Base-by-base conservation (phyloP, 139 green algal genomes). In the Asterochloris sp. region DNA sequence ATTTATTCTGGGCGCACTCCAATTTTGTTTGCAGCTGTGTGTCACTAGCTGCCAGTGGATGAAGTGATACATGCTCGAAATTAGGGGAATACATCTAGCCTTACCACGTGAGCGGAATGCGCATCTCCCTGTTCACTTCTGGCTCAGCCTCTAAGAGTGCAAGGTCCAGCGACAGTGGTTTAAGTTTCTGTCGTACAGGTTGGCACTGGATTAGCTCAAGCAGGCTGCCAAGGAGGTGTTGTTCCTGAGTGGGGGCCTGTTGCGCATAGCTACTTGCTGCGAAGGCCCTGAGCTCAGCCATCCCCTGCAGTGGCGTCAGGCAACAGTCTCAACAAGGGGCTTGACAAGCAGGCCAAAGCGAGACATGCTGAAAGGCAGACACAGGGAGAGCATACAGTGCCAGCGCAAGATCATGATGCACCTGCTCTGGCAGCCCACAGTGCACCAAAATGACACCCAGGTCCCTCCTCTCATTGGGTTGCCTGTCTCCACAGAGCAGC, bases 251-350 rank as follows among this genome's bases (percentile, higher is more conserved):
- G 16, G 67, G 15, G 13, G 79, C 47, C 12, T 60, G 27, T 15
- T 77, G 67, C 28, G 17, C 79, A 38, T 64, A 64, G 26, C 54
- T 28, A 38, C 64, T 67, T n/a, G 27, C 28, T 69, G 84, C 81
- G 71, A 91, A 94, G 0, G 85, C 86, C 11, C 62, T 28, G 79
- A 95, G 82, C 86, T 95, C 90, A 21, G 82, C 84, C 15, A 73
- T 73, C 6, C 89, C 92, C 74, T 88, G 81, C 28, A 54, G 76
- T 12, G 87, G 77, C 71, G 85, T 76, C 1, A 74, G 66, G 19
- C 21, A 54, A 54, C 38, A 54, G 38, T n/a, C 38, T 54, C 38
- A 6, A 54, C 38, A 54, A 54, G 38, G 38, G 38, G 38, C 38
- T 6, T 54, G 38, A 54, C 2, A 54, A 6, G 38, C 38, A 54